Evolutionary conservation across 768 basidiomycete species (phyloP), one percentile per base, ranked within the genome.

Genomic region (Pleurotus pulmonarius): DNA sequence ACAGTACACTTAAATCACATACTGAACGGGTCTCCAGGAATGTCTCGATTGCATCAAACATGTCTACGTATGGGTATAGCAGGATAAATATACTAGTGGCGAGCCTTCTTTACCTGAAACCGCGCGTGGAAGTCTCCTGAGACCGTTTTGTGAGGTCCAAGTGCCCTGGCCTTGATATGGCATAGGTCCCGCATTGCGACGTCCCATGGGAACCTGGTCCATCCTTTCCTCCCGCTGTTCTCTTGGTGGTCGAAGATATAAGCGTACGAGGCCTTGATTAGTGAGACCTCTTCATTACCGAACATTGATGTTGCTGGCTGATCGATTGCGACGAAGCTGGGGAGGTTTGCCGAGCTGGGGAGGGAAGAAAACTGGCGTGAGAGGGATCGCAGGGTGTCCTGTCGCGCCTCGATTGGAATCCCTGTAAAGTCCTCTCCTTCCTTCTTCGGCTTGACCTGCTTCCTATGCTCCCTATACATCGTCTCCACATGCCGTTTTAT

Each of bases 181-280:
- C 81, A 78, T 7, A 85, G 67, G 26, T 78, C 73, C 15, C 81
- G 66, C 59, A 80, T 70, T 1, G 81, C 80, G 47, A 83, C 67
- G 57, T 81, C 70, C 71, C 75, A 85, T 0, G 83, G 79, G 61
- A 83, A 83, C 13, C 75, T 69, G 4, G 70, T 65, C 66, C 73
- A 74, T 3, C 56, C 59, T 4, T 24, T 26, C 1, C 51, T 25
- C 1, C 46, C 46, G 1, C 18, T 37, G 2, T 41, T 55, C 34
- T 57, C 55, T 40, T 63, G 34, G 47, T 64, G 54, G 58, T 77
- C 78, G 53, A 72, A 68, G 1, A 68, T 37, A 59, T 82, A 83
- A 0, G 81, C 82, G 54, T 74, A 82, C 20, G 81, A 82, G 7
- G 82, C 83, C 71, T 66, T 8, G 66, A 63, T 2, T 76, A 65